Evolutionary conservation across 2,329 filamentous ascomycete genomes (phyloP), one percentile per base, ranked within the genome.

Genomic region (Alternaria sp.): DNA sequence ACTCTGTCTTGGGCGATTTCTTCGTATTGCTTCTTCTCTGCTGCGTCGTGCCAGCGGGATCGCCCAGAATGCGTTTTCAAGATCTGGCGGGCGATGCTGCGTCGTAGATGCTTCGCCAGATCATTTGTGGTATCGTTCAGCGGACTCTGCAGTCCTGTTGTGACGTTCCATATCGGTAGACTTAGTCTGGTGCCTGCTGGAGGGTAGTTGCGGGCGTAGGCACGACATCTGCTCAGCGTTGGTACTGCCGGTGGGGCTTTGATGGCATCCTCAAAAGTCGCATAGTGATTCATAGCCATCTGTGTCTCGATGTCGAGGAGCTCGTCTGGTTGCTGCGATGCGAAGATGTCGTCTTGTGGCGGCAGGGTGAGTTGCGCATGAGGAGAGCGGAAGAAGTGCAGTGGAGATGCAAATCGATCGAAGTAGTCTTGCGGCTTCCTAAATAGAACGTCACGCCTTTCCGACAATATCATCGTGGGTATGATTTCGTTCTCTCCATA

Each of bases 321-420:
- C 15, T 67, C 68, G 21, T 71, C 70, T 17, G 72, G 74, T 25
- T 72, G 68, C 6, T 69, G 62, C 4, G 73, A 73, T n/a, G 77
- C 73, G n/a, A 70, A 57, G 7, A 61, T 36, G 36, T 79, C 67
- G 25, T 76, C 74, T 12, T 66, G 56, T 10, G 68, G 66, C 11
- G 77, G 73, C 50, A 66, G 68, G 12, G 74, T 19, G 19, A 79
- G 59, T 19, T 75, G 67, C 13, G 69, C 74, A 40, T 74, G 73
- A 6, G 83, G 76, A 1, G 83, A 83, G 52, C 84, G 83, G 63
- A 86, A 85, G 74, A 85, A 85, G 46, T 84, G 79, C 4, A 83
- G 75, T 4, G 84, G 83, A 6, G 83, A 85, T 2, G 82, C 83
- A 66, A 86, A 86, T 4, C 82, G 80, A 67, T 86, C 84, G 59